A percentile compares a stretch with the other conserved stretches of the same genome.
Evolutionary conservation across 108 stramenopile genomes (phyloP).

Genomic region (Skeletonema costatum): DNA sequence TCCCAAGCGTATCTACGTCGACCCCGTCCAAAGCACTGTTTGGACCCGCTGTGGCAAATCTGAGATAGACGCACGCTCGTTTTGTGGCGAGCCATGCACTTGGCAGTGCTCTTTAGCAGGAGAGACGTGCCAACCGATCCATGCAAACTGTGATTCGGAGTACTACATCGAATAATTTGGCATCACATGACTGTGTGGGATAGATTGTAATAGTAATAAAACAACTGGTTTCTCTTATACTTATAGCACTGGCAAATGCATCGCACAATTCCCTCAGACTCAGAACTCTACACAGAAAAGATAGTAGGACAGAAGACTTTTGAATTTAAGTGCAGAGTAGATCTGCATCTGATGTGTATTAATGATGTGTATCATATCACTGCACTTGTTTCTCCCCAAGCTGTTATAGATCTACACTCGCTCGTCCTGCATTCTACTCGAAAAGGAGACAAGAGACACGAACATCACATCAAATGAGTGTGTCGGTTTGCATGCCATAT

Average conservation of each 20-base stretch:
- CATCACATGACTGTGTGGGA: no score
- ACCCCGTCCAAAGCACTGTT: slow-evolving; percentile 10
- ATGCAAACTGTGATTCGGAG: background rate
- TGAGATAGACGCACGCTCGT: background rate
- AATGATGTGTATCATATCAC: no score
- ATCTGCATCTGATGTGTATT: no score
- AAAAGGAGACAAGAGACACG: background rate
- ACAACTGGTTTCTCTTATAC: background rate
- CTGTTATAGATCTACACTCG: no score
- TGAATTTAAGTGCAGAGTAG: no score
- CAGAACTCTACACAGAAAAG: no score
- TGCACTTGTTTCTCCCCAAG: no score
- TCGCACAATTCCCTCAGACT: no score
- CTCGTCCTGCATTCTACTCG: background rate
- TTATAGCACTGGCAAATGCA: no score
- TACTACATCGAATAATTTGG: background rate
- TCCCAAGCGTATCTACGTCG: background rate
- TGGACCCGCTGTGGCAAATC: slow-evolving; percentile 15
- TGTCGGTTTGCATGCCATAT: no score
- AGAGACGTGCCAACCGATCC: background rate
- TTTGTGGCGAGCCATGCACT: background rate
- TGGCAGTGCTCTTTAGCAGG: background rate
- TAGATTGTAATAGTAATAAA: background rate
- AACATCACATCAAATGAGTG: no score
- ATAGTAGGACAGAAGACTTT: no score